These are phyloP conservation scores for Juncus inflexus DNA, from an alignment of 176 grass and related monocot genomes.

Conservation along the genomic window DNA sequence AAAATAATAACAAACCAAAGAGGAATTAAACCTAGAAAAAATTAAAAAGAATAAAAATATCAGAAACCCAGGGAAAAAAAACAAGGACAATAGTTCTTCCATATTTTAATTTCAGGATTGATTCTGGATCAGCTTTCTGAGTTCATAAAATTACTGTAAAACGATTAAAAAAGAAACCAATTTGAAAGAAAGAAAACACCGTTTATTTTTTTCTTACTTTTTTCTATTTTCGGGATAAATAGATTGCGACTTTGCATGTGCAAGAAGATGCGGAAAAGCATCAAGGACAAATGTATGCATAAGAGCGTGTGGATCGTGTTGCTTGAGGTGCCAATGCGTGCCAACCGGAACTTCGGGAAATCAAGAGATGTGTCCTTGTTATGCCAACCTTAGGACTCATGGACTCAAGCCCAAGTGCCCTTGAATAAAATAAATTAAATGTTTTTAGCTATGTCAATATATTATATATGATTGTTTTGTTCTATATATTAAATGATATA, in stretches of 20 bases:
- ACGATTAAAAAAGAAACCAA: too few species aligned
- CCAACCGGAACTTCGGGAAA: constrained; percentile 21
- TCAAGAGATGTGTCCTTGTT: constrained; percentile 28
- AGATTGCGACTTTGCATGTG: constrained; percentile 34
- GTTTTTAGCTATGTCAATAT: too few species aligned
- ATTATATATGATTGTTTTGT: too few species aligned
- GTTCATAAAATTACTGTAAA: too few species aligned
- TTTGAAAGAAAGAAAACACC: neutral
- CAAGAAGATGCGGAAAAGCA: constrained; percentile 21
- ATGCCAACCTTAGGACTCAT: constrained; percentile 24
- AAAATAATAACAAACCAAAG: too few species aligned
- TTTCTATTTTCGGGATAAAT: neutral
- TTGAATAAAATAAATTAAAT: neutral
- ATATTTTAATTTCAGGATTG: neutral
- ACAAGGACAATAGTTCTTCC: neutral
- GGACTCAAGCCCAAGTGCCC: constrained; percentile 24
- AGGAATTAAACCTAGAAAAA: too few species aligned
- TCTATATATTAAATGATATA: too few species aligned
- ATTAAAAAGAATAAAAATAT: too few species aligned
- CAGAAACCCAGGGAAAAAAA: neutral
- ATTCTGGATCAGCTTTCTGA: too few species aligned
- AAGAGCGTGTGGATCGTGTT: constrained; percentile 26
- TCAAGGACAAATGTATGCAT: constrained; percentile 22
- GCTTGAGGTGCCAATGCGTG: constrained; percentile 17
- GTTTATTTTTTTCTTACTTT: constrained; percentile 4